phyloP scores from a whole-genome alignment of 495 filamentous ascomycete genomes.

The Xanthoparmelia taractica region DNA sequence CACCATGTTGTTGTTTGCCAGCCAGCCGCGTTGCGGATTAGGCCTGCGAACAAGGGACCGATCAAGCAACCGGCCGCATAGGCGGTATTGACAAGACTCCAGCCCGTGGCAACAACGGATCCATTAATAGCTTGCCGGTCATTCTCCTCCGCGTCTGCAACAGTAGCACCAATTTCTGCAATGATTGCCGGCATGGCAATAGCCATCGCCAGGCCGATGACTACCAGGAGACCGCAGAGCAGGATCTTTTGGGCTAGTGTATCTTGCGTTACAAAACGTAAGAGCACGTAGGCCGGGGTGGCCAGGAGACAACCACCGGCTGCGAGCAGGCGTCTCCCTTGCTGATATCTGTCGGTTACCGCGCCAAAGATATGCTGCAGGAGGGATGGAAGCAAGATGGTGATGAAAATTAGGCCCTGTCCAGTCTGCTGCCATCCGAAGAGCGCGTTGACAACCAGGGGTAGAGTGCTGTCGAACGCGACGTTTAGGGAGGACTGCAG shows the following conservation, averaged over 20 bases:
- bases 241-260: conserved; percentile 55
- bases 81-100: conserved; percentile 1
- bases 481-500: conserved; percentile 50
- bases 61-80: conserved; percentile 16
- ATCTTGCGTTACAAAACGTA: conserved; percentile 51
- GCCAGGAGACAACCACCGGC: conserved; percentile 49
- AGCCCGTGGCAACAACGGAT: conserved; percentile 13
- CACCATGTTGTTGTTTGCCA: conserved; percentile 3
- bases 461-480: conserved; percentile 43
- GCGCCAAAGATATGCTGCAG: conserved; percentile 47
- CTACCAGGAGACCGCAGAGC: conserved; percentile 47
- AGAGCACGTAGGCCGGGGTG: conserved; percentile 45
- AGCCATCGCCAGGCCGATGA: conserved; percentile 46
- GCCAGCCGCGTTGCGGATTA: conserved; percentile 4
- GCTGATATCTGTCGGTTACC: conserved; percentile 40
- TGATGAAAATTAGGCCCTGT: conserved; percentile 57
- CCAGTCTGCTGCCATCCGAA: conserved; percentile 53
- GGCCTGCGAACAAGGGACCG: conserved; percentile 8
- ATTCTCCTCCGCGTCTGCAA: conserved; percentile 47
- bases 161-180: conserved; percentile 58
- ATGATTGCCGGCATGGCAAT: conserved; percentile 57
- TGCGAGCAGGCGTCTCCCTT: conserved; percentile 45
- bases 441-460: conserved; percentile 43
- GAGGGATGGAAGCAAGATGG: conserved; percentile 52
- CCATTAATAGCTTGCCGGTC: conserved; percentile 34